Evolutionary conservation across 2,329 filamentous ascomycete genomes (phyloP).

Genomic region (Colletotrichum brevisporum): DNA sequence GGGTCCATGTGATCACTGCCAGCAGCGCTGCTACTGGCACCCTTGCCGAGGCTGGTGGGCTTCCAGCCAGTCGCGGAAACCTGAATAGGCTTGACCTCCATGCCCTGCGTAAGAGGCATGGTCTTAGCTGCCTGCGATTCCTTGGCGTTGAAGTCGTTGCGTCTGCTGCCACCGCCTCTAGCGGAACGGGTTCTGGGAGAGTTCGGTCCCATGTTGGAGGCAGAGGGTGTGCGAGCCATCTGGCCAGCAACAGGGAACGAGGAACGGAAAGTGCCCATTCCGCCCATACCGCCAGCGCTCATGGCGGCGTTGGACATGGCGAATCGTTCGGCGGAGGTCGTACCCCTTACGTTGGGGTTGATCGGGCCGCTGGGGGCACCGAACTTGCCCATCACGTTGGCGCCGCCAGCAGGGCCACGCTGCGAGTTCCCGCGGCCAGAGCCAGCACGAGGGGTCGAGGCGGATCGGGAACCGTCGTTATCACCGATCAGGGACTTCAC

Average conservation of each 20-base stretch:
- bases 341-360: slow-evolving; percentile 67
- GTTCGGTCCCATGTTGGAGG: slow-evolving; percentile 72
- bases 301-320: slow-evolving; percentile 70
- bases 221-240: slow-evolving; percentile 77
- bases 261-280: slow-evolving; percentile 53
- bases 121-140: slow-evolving; percentile 83
- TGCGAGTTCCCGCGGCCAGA: slow-evolving; percentile 67
- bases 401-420: slow-evolving; percentile 63
- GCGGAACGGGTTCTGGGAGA: slow-evolving; percentile 79
- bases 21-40: slow-evolving; percentile 51
- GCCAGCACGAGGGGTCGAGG: slow-evolving; percentile 72
- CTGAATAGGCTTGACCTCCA: slow-evolving; percentile 85
- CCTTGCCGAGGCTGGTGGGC: slow-evolving; percentile 77
- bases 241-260: slow-evolving; percentile 71
- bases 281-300: slow-evolving; percentile 40
- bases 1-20: slow-evolving; percentile 79
- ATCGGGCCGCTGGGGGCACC: slow-evolving; percentile 45
- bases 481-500: slow-evolving; percentile 91
- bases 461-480: slow-evolving; percentile 73
- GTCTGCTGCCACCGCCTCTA: slow-evolving; percentile 71
- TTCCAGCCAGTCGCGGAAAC: slow-evolving; percentile 88
- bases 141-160: slow-evolving; percentile 67
- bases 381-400: slow-evolving; percentile 78
- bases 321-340: slow-evolving; percentile 84
- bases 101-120: slow-evolving; percentile 91